Evolutionary conservation across 352 stramenopile species (phyloP).

Genomic region (Globisporangium orthogonon): DNA sequence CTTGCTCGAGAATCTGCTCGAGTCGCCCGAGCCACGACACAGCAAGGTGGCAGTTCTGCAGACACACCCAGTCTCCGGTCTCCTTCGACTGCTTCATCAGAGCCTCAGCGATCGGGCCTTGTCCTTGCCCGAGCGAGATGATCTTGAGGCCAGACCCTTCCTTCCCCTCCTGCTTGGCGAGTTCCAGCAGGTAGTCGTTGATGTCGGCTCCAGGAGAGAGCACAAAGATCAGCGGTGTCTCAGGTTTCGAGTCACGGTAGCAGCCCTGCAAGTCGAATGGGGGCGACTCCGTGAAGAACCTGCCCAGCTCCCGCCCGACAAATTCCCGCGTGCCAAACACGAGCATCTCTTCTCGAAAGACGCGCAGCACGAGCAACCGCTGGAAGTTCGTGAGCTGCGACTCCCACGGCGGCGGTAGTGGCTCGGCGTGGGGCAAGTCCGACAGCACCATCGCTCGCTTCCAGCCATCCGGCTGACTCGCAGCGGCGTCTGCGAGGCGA

Average conservation of each 20-base stretch:
- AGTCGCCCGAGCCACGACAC: conserved; percentile 88
- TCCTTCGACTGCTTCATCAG: conserved; percentile 88
- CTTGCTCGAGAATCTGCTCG: conserved; percentile 86
- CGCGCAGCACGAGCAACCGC: conserved; percentile 85
- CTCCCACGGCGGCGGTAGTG: conserved; percentile 66
- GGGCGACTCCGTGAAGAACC: conserved; percentile 86
- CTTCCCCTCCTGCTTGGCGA: conserved; percentile 88
- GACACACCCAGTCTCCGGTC: conserved; percentile 91
- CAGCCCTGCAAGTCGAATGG: conserved; percentile 90
- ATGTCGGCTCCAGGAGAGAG: conserved; percentile 90
- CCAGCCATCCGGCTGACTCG: conserved; percentile 50
- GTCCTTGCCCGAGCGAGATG: conserved; percentile 92
- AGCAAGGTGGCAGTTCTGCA: conserved; percentile 93
- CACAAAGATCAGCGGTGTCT: conserved; percentile 93
- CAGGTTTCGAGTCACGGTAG: conserved; percentile 88
- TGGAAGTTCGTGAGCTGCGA: conserved; percentile 82
- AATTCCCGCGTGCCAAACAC: conserved; percentile 86
- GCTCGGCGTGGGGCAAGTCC: conserved; percentile 68
- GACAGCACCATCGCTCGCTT: conserved; percentile 69
- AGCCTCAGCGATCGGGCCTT: conserved; percentile 89
- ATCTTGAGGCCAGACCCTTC: conserved; percentile 85
- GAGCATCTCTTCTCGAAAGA: conserved; percentile 89
- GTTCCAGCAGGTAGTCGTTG: conserved; percentile 90
- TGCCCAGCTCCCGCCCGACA: conserved; percentile 69
- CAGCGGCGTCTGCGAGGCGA: conserved; percentile 38